These are phyloP conservation scores for Penicillium decumbens DNA, from an alignment of 2,329 filamentous ascomycete genomes.

Conservation along the genomic window DNA sequence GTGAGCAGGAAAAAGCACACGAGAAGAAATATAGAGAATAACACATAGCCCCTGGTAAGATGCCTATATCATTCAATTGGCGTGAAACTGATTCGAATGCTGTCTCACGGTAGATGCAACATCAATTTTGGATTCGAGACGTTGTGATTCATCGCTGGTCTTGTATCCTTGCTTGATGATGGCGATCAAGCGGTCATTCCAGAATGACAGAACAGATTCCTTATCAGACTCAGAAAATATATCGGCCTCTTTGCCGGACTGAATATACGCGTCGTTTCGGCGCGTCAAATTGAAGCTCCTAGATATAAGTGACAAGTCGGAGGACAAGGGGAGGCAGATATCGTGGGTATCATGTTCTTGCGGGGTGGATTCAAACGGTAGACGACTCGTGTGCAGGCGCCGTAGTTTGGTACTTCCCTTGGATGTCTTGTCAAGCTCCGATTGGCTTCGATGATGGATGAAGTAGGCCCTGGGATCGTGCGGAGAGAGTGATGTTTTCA, in stretches of 20 bases:
- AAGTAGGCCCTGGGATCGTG: conserved; percentile 19
- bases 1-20: not conserved
- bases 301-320: not conserved
- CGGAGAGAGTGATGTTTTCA: not conserved
- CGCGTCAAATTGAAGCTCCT: not conserved
- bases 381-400: conserved; percentile 5
- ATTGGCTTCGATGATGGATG: conserved; percentile 1
- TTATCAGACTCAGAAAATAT: conserved; percentile 5
- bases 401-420: not conserved
- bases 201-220: conserved; percentile 3
- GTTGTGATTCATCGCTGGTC: not conserved
- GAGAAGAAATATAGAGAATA: not conserved
- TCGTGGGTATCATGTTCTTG: conserved; percentile 14
- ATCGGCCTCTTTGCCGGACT: not conserved
- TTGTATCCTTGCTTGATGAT: conserved; percentile 13
- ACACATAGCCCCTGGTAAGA: not conserved
- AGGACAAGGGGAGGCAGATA: not conserved
- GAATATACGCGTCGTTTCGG: conserved; percentile 2
- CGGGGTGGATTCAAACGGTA: conserved; percentile 20
- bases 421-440: not conserved
- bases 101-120: conserved; percentile 3
- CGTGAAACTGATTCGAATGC: not conserved
- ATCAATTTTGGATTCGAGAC: conserved; percentile 2
- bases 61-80: not conserved
- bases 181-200: conserved; percentile 10